Percentiles rank a stretch among this genome's conserved stretches.
These are phyloP conservation scores for Apiotrichum mycotoxinovorans DNA, from an alignment of 1,284 basidiomycete species.

Conservation along the genomic window DNA sequence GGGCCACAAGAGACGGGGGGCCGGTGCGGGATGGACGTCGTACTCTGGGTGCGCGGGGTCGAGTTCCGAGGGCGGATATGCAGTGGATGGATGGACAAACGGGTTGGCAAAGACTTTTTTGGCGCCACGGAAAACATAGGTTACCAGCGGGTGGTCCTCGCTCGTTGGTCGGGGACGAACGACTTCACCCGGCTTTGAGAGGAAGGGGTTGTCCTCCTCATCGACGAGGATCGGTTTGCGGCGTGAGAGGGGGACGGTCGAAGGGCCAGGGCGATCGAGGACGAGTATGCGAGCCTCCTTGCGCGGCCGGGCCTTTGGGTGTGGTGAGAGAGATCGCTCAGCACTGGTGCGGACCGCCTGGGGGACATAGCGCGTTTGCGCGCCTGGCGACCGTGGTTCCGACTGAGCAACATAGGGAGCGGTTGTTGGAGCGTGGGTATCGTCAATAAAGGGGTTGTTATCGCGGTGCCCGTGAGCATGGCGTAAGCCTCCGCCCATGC, in stretches of 20 bases:
- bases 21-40: constrained; percentile 41
- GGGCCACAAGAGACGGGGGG: constrained; percentile 42
- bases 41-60: constrained; percentile 35
- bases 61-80: constrained; percentile 30
- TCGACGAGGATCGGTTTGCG: constrained; percentile 22
- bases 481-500: constrained; percentile 37
- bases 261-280: background rate
- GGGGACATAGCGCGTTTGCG: constrained; percentile 17
- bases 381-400: constrained; percentile 7
- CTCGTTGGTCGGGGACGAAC: constrained; percentile 8
- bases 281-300: constrained; percentile 2
- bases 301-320: constrained; percentile 1
- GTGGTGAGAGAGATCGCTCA: constrained; percentile 17
- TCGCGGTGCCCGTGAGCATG: constrained; percentile 25
- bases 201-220: constrained; percentile 40
- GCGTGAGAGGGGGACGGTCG: background rate
- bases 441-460: constrained; percentile 38
- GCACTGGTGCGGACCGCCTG: constrained; percentile 12
- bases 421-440: background rate
- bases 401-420: background rate
- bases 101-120: constrained; percentile 47
- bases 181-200: constrained; percentile 34
- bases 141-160: constrained; percentile 34
- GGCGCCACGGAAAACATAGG: constrained; percentile 45
- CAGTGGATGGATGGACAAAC: constrained; percentile 24